A percentile compares a stretch with the other conserved stretches of the same genome.
These are phyloP conservation scores for Cynanchum wilfordii DNA, from an alignment of 257 asterid genomes.

Conservation along the genomic window DNA sequence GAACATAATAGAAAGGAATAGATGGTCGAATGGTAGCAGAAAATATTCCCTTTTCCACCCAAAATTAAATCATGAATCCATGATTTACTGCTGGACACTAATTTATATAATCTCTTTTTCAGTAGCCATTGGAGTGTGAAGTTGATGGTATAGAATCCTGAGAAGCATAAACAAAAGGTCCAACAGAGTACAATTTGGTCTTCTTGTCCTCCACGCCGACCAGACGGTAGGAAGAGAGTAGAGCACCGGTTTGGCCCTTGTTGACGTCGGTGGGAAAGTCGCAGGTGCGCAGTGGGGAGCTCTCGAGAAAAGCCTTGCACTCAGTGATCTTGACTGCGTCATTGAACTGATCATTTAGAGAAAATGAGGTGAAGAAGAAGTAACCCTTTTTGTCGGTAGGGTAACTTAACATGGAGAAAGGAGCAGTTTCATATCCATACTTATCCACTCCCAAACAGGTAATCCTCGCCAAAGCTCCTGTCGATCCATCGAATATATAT, in stretches of 20 bases:
- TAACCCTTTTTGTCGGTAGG: constrained; percentile 51
- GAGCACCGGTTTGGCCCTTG: background rate
- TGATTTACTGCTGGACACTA: background rate
- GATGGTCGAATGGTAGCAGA: no score
- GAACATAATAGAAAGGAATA: background rate
- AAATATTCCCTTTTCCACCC: background rate
- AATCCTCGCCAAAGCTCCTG: constrained; percentile 47
- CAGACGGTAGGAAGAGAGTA: constrained; percentile 7
- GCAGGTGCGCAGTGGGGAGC: constrained; percentile 25
- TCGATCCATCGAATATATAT: background rate
- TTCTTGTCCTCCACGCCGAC: background rate
- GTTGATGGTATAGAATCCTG: background rate
- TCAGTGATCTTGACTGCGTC: constrained; percentile 32
- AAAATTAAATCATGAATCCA: background rate
- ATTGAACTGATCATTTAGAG: constrained; percentile 18
- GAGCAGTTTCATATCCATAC: constrained; percentile 51
- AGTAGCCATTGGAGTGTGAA: constrained; percentile 1
- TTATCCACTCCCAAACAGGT: constrained; percentile 44
- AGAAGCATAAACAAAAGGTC: constrained; percentile 1
- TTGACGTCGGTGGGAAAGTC: background rate
- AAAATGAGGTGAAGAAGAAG: constrained; percentile 42
- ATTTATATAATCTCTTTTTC: background rate
- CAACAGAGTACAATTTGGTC: background rate
- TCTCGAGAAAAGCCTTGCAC: constrained; percentile 55
- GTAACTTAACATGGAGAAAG: constrained; percentile 42